Conservation (phyloP, 306 rosid genomes). For the Mimosa pudica region DNA sequence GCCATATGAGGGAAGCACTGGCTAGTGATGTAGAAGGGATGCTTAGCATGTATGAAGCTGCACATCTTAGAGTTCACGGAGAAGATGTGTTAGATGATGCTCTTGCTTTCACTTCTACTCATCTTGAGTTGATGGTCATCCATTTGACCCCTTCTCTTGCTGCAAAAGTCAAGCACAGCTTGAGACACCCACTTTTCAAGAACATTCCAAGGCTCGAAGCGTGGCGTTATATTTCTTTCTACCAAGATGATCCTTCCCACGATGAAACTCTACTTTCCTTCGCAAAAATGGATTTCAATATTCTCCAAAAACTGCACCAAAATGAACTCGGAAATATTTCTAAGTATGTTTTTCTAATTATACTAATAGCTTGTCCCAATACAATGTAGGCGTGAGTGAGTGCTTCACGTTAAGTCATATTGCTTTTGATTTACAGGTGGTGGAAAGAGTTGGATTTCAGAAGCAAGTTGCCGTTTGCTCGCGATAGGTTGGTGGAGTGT, state of each 20-base stretch:
- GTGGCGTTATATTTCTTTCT: background rate
- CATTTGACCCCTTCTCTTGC: background rate
- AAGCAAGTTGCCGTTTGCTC: conserved; percentile 37
- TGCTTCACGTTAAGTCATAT: background rate
- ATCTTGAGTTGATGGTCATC: background rate
- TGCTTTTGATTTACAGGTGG: conserved; percentile 40
- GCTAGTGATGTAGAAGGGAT: background rate
- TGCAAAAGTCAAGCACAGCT: background rate
- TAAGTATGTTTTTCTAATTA: background rate
- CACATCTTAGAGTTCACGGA: background rate
- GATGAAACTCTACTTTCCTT: background rate
- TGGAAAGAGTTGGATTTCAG: conserved; percentile 37
- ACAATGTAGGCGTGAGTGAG: background rate
- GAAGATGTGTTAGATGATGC: background rate
- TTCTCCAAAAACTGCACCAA: background rate
- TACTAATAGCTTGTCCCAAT: background rate
- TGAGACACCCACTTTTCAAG: background rate
- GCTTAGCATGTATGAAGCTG: background rate
- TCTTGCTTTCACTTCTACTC: background rate
- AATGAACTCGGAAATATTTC: background rate
- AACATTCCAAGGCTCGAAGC: background rate
- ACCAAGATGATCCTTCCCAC: background rate
- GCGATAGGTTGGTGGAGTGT: conserved; percentile 49
- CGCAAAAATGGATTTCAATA: background rate
- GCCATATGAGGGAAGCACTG: background rate